phyloP scores from a whole-genome alignment of 2,329 filamentous ascomycete genomes.

The Aspergillus tamarii region DNA sequence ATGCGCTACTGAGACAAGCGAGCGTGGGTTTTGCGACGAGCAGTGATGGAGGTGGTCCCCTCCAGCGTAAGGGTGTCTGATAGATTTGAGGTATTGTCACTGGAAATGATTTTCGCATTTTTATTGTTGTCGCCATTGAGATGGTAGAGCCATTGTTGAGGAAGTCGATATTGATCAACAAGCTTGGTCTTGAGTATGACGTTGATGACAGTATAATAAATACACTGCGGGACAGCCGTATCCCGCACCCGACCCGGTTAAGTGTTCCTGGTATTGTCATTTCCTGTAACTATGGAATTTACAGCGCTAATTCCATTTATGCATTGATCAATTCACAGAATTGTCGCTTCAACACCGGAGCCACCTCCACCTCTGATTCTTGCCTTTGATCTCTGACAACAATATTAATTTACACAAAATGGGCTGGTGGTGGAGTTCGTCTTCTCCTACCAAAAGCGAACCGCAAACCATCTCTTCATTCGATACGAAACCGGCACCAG shows the following conservation, averaged over 20 bases:
- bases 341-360: neutral
- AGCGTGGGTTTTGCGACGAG: neutral
- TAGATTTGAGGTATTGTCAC: conserved; percentile 15
- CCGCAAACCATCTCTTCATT: conserved; percentile 22
- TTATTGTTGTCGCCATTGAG: conserved; percentile 13
- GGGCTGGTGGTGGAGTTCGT: conserved; percentile 52
- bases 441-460: conserved; percentile 31
- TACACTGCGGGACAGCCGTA: neutral
- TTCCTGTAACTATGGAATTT: conserved; percentile 2
- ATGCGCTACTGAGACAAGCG: conserved; percentile 13
- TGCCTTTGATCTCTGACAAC: neutral
- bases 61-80: conserved; percentile 9
- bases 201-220: neutral
- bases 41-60: neutral
- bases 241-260: neutral
- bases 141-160: neutral
- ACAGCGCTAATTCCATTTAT: neutral
- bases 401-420: conserved; percentile 32
- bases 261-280: neutral
- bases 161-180: neutral
- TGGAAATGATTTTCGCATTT: conserved; percentile 24
- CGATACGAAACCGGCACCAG: conserved; percentile 11
- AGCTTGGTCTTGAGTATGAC: neutral
- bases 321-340: neutral
- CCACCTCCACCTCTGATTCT: neutral